Percentiles rank a stretch among this genome's conserved stretches.
phyloP scores from a whole-genome alignment of 2,329 filamentous ascomycete species.

The Nemania bipapillata region DNA sequence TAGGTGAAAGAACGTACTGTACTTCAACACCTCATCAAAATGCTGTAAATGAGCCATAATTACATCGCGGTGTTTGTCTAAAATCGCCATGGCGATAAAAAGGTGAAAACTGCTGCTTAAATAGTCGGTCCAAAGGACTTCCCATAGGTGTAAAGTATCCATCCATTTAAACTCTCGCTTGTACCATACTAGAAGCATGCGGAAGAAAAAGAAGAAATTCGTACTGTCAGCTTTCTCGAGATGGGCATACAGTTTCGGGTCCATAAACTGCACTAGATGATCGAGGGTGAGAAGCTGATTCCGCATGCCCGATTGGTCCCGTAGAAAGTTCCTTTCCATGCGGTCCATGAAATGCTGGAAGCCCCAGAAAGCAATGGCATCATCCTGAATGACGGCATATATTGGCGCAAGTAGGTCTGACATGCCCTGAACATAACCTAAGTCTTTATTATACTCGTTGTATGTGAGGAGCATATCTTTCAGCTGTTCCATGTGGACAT shows the following conservation, averaged over 20 bases:
- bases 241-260: constrained; percentile 91
- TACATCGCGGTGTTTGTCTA: constrained; percentile 95
- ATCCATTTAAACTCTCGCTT: constrained; percentile 95
- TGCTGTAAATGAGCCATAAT: constrained; percentile 94
- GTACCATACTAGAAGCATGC: constrained; percentile 98
- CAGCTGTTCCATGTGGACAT: constrained; percentile 97
- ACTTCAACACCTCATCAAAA: constrained; percentile 98
- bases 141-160: constrained; percentile 89
- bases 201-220: constrained; percentile 99
- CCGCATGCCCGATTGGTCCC: constrained; percentile 96
- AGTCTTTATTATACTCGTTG: constrained; percentile 94
- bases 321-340: constrained; percentile 96
- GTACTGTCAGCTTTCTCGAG: constrained; percentile 91
- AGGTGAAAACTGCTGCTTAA: constrained; percentile 90
- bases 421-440: constrained; percentile 99
- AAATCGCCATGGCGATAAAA: constrained; percentile 90
- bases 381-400: constrained; percentile 96
- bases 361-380: constrained; percentile 95
- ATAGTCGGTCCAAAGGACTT: constrained; percentile 93
- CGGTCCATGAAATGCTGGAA: constrained; percentile 97
- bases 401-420: constrained; percentile 94
- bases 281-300: constrained; percentile 89
- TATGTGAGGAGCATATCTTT: constrained; percentile 99
- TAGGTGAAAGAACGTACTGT: constrained; percentile 69
- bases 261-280: constrained; percentile 95